Percentiles rank a stretch among this genome's conserved stretches.
phyloP scores from a whole-genome alignment of 352 stramenopile species.

The Phytophthora tubulina region DNA sequence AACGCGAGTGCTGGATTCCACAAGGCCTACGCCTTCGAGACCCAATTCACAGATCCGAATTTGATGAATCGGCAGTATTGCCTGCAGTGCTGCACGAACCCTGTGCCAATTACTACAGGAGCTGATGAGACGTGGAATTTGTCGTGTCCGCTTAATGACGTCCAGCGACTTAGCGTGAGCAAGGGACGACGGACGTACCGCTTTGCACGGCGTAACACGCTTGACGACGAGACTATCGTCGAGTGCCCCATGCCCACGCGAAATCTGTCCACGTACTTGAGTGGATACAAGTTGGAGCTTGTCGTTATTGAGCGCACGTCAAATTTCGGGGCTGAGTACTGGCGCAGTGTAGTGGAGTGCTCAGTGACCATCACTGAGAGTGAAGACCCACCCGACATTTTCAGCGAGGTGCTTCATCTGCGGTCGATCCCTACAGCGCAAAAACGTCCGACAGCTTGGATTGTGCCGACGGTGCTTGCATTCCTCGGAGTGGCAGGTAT shows the following conservation, averaged over 20 bases:
- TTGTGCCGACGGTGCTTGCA: slow-evolving; percentile 41
- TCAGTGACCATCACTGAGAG: slow-evolving; percentile 66
- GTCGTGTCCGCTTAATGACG: slow-evolving; percentile 69
- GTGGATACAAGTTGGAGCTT: slow-evolving; percentile 64
- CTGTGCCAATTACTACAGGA: slow-evolving; percentile 53
- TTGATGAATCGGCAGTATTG: slow-evolving; percentile 61
- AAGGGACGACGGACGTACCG: slow-evolving; percentile 62
- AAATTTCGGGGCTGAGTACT: slow-evolving; percentile 64
- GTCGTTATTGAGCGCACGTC: slow-evolving; percentile 62
- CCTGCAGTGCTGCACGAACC: slow-evolving; percentile 79
- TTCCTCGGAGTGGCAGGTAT: slow-evolving; percentile 23
- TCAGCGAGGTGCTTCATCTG: slow-evolving; percentile 70
- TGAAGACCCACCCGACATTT: slow-evolving; percentile 42
- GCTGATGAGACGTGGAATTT: slow-evolving; percentile 86
- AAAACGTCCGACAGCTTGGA: slow-evolving; percentile 43
- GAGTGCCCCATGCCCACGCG: slow-evolving; percentile 69
- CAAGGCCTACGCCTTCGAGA: slow-evolving; percentile 66
- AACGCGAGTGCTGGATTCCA: slow-evolving; percentile 51
- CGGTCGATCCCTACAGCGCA: slow-evolving; percentile 54
- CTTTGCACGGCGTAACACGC: slow-evolving; percentile 66
- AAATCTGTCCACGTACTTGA: slow-evolving; percentile 60
- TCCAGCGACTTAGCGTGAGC: slow-evolving; percentile 76
- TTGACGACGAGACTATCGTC: slow-evolving; percentile 60
- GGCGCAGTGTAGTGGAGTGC: slow-evolving; percentile 77
- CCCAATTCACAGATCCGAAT: slow-evolving; percentile 62